These are phyloP conservation scores for Chalaropsis thielavioides DNA, from an alignment of 2,329 filamentous ascomycete species.

Conservation along the genomic window DNA sequence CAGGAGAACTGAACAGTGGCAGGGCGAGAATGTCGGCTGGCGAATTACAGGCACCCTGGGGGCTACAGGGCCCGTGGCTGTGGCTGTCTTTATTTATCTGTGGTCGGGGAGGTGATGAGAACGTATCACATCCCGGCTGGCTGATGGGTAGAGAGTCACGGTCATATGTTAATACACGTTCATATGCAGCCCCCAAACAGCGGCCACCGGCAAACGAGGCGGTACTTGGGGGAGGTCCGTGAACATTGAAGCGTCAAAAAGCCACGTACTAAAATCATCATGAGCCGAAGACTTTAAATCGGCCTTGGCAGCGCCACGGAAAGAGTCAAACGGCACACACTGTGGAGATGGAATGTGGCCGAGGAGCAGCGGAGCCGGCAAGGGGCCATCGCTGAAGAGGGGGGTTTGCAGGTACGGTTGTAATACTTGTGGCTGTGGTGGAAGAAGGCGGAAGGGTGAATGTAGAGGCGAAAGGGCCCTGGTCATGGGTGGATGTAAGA, in stretches of 20 bases:
- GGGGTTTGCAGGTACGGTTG: neutral
- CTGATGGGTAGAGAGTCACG: conserved; percentile 34
- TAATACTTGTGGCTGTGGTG: neutral
- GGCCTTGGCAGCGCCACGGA: neutral
- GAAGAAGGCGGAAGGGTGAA: neutral
- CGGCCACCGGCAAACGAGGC: conserved; percentile 36
- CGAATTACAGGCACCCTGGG: conserved; percentile 78
- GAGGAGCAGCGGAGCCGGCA: neutral
- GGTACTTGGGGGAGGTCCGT: conserved; percentile 30
- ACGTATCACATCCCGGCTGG: conserved; percentile 31
- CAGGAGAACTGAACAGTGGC: too few species aligned
- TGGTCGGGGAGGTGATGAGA: neutral
- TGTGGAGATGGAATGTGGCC: neutral
- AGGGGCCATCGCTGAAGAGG: neutral
- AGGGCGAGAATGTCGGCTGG: too few species aligned
- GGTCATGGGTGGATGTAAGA: neutral
- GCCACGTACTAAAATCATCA: conserved; percentile 37
- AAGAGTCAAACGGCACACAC: neutral
- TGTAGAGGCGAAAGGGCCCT: neutral
- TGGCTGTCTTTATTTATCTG: neutral
- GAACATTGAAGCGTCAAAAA: conserved; percentile 33
- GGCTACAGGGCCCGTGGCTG: conserved; percentile 45
- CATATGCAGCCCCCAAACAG: conserved; percentile 34
- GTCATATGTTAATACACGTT: conserved; percentile 36
- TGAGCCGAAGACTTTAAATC: conserved; percentile 27